phyloP scores from a whole-genome alignment of 73 alveolate genomes.

The Uronychia binucleata region DNA sequence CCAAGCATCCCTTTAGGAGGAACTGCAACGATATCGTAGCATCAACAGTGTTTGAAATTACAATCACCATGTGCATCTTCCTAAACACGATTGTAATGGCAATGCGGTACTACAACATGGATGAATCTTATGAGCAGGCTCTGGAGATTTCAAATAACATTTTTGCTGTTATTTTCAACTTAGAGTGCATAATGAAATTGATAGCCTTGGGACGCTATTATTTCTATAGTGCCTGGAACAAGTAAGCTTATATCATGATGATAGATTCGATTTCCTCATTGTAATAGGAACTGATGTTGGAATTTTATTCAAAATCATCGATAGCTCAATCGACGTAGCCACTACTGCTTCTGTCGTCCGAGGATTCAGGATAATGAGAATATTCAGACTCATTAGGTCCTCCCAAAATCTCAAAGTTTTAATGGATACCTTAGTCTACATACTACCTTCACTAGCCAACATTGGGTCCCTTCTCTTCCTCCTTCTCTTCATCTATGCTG shows the following conservation, averaged over 20 bases:
- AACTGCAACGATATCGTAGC: not conserved
- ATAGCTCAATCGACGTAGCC: constrained; percentile 9
- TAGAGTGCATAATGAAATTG: constrained; percentile 20
- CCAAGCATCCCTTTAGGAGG: constrained; percentile 6
- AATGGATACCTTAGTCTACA: constrained; percentile 20
- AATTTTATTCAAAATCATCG: constrained; percentile 58
- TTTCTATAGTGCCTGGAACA: constrained; percentile 1
- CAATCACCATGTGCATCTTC: constrained; percentile 13
- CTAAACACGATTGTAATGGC: constrained; percentile 28
- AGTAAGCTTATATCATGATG: not conserved
- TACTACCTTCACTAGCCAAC: constrained; percentile 89
- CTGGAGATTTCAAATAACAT: constrained; percentile 8
- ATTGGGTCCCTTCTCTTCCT: constrained; percentile 86
- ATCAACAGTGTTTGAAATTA: constrained; percentile 11
- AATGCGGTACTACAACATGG: constrained; percentile 2
- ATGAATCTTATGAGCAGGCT: not conserved
- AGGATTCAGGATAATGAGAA: constrained; percentile 44
- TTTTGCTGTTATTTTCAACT: constrained; percentile 16
- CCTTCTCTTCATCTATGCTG: constrained; percentile 88
- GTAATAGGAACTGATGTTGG: constrained; percentile 68
- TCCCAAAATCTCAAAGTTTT: constrained; percentile 6
- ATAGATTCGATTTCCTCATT: constrained; percentile 4
- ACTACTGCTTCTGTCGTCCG: constrained; percentile 30
- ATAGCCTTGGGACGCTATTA: constrained; percentile 13
- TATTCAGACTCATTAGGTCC: not conserved